Evolutionary conservation across 352 stramenopile species (phyloP).

Genomic region (Elongisporangium prolatum): DNA sequence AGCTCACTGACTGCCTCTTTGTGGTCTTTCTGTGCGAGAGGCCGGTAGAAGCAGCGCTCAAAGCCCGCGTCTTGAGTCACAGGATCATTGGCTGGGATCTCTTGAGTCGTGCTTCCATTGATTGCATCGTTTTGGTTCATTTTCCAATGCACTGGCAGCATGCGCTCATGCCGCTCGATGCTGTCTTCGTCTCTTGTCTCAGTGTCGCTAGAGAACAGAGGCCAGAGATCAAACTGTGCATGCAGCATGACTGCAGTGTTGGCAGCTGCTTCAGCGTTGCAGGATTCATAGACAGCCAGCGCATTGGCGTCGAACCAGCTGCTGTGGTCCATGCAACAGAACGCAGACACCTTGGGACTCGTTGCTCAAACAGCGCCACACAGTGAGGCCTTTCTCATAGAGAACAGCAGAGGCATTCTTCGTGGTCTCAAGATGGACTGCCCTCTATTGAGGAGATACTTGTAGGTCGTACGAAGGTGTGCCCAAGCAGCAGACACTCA

Average conservation of each 20-base stretch:
- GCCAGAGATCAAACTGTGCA: background rate
- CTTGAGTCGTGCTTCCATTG: background rate
- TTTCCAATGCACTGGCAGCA: background rate
- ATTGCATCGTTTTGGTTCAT: background rate
- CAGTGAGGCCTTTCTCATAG: background rate
- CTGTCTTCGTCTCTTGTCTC: no score
- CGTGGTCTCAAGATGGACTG: no score
- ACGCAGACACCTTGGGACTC: background rate
- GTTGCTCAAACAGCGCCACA: background rate
- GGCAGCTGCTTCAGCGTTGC: background rate
- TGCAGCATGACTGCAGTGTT: background rate
- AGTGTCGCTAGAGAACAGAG: background rate
- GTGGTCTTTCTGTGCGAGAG: background rate
- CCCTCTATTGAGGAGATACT: background rate
- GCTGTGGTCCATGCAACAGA: background rate
- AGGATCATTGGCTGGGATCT: background rate
- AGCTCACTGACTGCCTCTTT: no score
- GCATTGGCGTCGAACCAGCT: background rate
- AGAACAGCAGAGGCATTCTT: background rate
- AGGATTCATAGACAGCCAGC: background rate
- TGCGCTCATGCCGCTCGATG: background rate
- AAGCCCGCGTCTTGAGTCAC: background rate
- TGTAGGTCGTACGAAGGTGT: conserved; percentile 2
- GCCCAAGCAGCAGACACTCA: background rate
- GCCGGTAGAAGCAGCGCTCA: background rate